These are phyloP conservation scores for Erodium maritimum DNA, from an alignment of 345 rosid species.

Conservation along the genomic window DNA sequence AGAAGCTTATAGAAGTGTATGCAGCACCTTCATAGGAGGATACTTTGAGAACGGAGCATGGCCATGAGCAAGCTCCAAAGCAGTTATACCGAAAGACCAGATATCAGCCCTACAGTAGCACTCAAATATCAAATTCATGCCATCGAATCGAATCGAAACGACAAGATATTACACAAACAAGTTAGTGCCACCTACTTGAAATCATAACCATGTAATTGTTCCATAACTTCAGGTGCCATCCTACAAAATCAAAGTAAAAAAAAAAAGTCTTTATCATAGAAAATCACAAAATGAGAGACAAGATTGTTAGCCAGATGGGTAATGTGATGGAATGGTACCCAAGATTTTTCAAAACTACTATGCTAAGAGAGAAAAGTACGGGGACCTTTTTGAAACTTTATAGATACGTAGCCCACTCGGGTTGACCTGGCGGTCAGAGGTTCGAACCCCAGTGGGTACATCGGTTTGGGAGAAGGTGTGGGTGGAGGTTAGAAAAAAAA, in stretches of 20 bases:
- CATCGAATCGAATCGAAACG: conserved; percentile 5
- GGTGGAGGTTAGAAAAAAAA: no score
- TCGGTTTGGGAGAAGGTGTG: no score
- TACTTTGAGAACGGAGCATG: conserved; percentile 99
- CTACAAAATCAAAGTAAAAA: conserved; percentile 26
- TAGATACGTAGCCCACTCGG: no score
- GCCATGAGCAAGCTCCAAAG: conserved; percentile 98
- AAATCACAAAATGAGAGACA: not conserved
- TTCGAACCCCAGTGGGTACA: no score
- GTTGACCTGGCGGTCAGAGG: no score
- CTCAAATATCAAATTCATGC: conserved; percentile 16
- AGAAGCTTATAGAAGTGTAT: conserved; percentile 6
- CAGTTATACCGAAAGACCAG: conserved; percentile 99
- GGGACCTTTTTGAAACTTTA: not conserved
- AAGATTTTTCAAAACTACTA: no score
- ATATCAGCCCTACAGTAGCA: conserved; percentile 74
- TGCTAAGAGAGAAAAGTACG: not conserved
- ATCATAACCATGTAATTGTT: conserved; percentile 95
- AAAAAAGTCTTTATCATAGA: not conserved
- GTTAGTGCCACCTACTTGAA: conserved; percentile 75
- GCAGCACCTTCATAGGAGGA: conserved; percentile 92
- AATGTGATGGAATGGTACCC: no score
- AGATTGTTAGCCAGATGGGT: not conserved
- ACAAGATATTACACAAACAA: conserved; percentile 8
- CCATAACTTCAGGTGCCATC: conserved; percentile 99